A percentile compares a stretch with the other conserved stretches of the same genome.
Conservation (phyloP, 331 rosid genomes). For the Malus hybrid region DNA sequence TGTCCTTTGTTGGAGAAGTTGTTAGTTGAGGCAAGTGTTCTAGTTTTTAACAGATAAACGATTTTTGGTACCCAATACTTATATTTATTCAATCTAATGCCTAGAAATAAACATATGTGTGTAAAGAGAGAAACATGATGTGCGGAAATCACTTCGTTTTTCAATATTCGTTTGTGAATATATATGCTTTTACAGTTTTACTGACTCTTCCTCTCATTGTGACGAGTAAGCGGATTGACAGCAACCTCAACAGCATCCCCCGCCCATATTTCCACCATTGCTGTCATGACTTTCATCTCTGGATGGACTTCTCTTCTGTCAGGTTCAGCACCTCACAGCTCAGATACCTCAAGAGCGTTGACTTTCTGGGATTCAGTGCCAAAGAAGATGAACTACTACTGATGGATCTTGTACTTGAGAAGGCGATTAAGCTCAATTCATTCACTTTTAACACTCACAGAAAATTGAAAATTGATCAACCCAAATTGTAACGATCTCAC, state of each 20-base stretch:
- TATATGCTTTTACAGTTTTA: too few species aligned
- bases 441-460: not conserved
- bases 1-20: slow-evolving; percentile 11
- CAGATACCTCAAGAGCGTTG: not conserved
- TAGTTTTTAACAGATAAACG: too few species aligned
- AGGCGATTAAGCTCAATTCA: slow-evolving; percentile 5
- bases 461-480: not conserved
- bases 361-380: slow-evolving; percentile 1
- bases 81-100: too few species aligned
- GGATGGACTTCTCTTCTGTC: slow-evolving; percentile 16
- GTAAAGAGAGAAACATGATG: too few species aligned
- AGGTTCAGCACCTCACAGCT: slow-evolving; percentile 14
- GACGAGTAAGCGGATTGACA: not conserved
- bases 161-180: too few species aligned
- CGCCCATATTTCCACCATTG: slow-evolving; percentile 7
- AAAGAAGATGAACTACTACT: slow-evolving; percentile 5
- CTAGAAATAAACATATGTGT: too few species aligned
- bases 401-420: slow-evolving; percentile 12
- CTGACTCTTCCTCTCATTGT: too few species aligned
- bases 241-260: not conserved
- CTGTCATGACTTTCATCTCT: slow-evolving; percentile 26
- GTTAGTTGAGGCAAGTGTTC: not conserved
- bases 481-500: not conserved
- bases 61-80: not conserved
- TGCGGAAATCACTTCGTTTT: too few species aligned